Conservation (phyloP, 2,329 filamentous ascomycete species). For the Pseudogymnoascus sp. region DNA sequence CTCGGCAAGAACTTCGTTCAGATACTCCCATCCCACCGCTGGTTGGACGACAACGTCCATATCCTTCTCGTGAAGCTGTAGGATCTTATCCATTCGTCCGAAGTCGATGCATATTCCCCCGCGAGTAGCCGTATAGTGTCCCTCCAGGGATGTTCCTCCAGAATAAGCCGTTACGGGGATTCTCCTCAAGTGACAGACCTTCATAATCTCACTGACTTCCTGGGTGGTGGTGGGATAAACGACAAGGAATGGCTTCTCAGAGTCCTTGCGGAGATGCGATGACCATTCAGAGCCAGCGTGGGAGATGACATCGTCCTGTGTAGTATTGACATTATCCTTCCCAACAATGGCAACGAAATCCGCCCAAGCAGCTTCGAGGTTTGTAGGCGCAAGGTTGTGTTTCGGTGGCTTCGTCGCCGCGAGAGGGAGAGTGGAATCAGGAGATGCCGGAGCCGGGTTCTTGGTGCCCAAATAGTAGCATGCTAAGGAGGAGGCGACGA, state of each 20-base stretch:
- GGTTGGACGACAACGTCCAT: constrained; percentile 71
- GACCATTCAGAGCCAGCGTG: constrained; percentile 60
- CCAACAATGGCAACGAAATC: constrained; percentile 60
- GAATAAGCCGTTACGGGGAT: constrained; percentile 86
- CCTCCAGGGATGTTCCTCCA: constrained; percentile 83
- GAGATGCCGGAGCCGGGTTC: constrained; percentile 43
- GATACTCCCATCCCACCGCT: constrained; percentile 75
- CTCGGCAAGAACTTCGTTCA: constrained; percentile 70
- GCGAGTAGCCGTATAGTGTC: constrained; percentile 75
- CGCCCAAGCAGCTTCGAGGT: constrained; percentile 63
- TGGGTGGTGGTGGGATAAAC: constrained; percentile 72
- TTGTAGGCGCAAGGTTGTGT: constrained; percentile 53
- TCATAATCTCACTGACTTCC: constrained; percentile 81
- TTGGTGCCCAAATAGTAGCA: constrained; percentile 53
- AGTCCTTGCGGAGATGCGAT: constrained; percentile 43
- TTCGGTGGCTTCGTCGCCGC: constrained; percentile 41
- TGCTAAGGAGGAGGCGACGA: constrained; percentile 23
- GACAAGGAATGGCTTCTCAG: constrained; percentile 57
- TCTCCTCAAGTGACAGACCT: constrained; percentile 69
- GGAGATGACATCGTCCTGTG: constrained; percentile 45
- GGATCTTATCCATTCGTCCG: constrained; percentile 72
- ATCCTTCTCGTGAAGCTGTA: constrained; percentile 70
- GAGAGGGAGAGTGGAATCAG: constrained; percentile 54
- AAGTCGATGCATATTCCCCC: constrained; percentile 86
- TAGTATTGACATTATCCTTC: constrained; percentile 57